Base-by-base conservation (phyloP, 768 basidiomycete species). In the Ramaria rubella region DNA sequence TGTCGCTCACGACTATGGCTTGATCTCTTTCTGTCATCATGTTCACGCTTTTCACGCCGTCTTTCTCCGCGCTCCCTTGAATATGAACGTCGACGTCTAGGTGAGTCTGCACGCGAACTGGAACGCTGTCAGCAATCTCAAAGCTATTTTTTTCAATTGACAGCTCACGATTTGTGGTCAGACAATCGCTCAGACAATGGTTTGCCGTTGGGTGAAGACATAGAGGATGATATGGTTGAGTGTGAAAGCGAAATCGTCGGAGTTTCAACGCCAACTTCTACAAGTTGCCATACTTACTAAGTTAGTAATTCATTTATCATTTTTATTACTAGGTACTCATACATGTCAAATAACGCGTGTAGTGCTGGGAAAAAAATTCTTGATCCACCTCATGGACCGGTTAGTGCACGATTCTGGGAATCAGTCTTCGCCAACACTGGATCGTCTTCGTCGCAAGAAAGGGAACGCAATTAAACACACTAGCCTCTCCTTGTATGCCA, bases 41-140 rank as follows among this genome's bases (percentile, higher is more conserved):
- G 49, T 27, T 82, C 79, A 44, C 80, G 75, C 49, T 68, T 73
- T 3, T 86, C 80, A 33, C 80, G 75, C 21, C 80, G 77, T 54
- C 73, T 76, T 33, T 83, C 83, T 55, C 77, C 74, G 62, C 75
- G 78, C 50, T 86, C 74, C 49, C 76, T 73, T 54, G 86, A 87
- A 62, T 80, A 76, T 23, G 89, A 90, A 52, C 72, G 73, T 43
- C 80, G 81, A 62, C 82, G 81, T 9, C 89, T 87, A 34, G 83
- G 82, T 3, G 88, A 89, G 68, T 82, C 81, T 66, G 85, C 85
- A 63, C 86, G 83, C 59, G 84, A 85, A 55, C 84, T 83, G 58
- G 15, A 55, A 23, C 19, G 30, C 12, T 27, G n/a, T 34, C 14
- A 46, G 26, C 56, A 60, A 48, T 33, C 29, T 54, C 56, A 51